A percentile compares a stretch with the other conserved stretches of the same genome.
Evolutionary conservation across 208 protist genomes (phyloP).

Genomic region (Acanthamoeba divionensis): DNA sequence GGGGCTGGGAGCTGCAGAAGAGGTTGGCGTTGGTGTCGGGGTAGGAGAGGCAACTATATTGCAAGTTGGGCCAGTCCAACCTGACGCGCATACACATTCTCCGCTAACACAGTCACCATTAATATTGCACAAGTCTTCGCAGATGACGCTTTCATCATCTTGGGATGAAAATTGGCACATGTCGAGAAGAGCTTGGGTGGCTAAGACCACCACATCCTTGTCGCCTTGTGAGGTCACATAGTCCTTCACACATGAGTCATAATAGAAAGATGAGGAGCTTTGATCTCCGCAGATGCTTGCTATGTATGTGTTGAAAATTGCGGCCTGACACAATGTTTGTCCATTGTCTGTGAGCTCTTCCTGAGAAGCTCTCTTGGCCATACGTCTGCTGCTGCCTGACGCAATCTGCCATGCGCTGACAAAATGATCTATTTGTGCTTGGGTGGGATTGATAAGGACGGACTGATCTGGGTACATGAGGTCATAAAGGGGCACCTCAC

Average conservation of each 20-base stretch:
- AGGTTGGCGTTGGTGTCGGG: no score
- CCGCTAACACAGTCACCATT: neutral
- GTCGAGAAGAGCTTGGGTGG: neutral
- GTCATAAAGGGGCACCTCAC: neutral
- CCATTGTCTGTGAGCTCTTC: neutral
- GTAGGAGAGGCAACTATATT: no score
- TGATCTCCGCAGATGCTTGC: neutral
- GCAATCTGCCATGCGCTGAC: neutral
- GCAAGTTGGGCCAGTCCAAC: conserved; percentile 12
- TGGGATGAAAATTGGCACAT: neutral
- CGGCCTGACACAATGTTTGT: neutral
- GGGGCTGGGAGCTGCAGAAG: no score
- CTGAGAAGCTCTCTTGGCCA: neutral
- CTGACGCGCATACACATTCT: conserved; percentile 1
- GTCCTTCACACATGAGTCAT: conserved; percentile 6
- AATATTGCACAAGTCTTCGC: conserved; percentile 13
- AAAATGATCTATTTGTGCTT: neutral
- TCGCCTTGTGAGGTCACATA: neutral
- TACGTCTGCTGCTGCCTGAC: neutral
- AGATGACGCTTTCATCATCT: neutral
- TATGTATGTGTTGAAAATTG: neutral
- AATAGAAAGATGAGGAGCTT: neutral
- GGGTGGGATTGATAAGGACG: neutral
- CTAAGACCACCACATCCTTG: neutral
- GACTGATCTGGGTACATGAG: neutral